These are phyloP conservation scores for Venturia effusa DNA, from an alignment of 2,329 filamentous ascomycete genomes.

Conservation along the genomic window DNA sequence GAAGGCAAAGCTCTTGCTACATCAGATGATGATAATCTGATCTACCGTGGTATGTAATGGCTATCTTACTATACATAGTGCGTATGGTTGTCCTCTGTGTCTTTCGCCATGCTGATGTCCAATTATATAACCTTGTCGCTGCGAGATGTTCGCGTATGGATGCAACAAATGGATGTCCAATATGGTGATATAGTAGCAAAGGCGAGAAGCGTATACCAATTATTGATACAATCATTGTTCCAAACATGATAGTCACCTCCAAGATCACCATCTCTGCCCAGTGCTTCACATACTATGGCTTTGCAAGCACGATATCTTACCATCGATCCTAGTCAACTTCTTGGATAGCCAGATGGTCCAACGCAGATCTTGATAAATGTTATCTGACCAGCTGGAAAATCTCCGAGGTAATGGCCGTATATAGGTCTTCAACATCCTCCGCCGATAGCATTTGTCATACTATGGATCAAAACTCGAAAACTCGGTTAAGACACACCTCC, in stretches of 20 bases:
- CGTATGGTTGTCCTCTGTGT: no score
- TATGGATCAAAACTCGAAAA: slow-evolving; percentile 12
- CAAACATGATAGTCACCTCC: no score
- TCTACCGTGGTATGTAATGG: no score
- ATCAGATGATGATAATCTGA: no score
- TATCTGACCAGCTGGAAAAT: slow-evolving; percentile 13
- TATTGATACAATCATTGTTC: no score
- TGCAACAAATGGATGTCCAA: slow-evolving; percentile 15
- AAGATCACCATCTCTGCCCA: background rate
- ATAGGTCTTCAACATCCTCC: background rate
- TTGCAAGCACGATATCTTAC: slow-evolving; percentile 12
- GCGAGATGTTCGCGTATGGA: slow-evolving; percentile 15
- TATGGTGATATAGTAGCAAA: slow-evolving; percentile 12
- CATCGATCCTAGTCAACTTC: slow-evolving; percentile 14
- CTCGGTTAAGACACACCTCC: slow-evolving; percentile 11
- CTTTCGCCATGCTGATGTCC: no score
- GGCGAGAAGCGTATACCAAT: slow-evolving; percentile 12
- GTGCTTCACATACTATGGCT: slow-evolving; percentile 14
- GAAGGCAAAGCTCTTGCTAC: no score
- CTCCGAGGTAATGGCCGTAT: slow-evolving; percentile 12
- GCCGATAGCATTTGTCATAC: slow-evolving; percentile 12
- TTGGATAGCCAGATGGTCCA: slow-evolving; percentile 13
- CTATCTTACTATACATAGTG: no score
- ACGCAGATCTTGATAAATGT: slow-evolving; percentile 12
- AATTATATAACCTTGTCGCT: slow-evolving; percentile 12